Conservation (phyloP, 2,329 filamentous ascomycete species). For the Penicillium sp. region DNA sequence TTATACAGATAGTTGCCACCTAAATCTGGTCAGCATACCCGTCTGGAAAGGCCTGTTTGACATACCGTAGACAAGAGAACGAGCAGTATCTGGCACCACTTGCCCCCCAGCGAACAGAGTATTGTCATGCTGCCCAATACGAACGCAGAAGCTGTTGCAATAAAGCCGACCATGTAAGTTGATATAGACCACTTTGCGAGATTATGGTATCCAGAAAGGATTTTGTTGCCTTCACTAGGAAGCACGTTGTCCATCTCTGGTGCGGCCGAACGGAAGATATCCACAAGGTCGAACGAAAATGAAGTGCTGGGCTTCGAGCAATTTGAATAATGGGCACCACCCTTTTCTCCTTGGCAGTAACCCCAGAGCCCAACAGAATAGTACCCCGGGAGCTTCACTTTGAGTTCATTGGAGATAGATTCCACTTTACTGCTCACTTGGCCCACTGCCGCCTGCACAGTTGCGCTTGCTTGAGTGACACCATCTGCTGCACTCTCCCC, state of each 20-base stretch:
- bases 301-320: conserved; percentile 4
- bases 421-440: background rate
- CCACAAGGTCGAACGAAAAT: conserved; percentile 7
- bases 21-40: too few relatives aligned
- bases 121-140: too few relatives aligned
- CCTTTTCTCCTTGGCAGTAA: conserved; percentile 4
- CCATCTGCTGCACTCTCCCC: background rate
- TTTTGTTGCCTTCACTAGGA: background rate
- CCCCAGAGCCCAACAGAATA: conserved; percentile 8
- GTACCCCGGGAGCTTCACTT: conserved; percentile 2
- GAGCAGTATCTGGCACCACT: too few relatives aligned
- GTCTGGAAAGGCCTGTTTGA: too few relatives aligned
- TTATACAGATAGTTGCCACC: too few relatives aligned
- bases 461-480: background rate
- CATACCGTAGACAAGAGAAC: too few relatives aligned
- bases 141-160: background rate
- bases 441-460: background rate
- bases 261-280: background rate
- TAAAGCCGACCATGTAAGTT: conserved; percentile 5
- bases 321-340: background rate
- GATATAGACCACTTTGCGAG: conserved; percentile 4
- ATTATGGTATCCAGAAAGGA: conserved; percentile 3
- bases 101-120: too few relatives aligned
- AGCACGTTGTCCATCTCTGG: conserved; percentile 1
- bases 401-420: conserved; percentile 1